Evolutionary conservation across 1,284 basidiomycete species (phyloP).

Genomic region (Malassezia caprae): DNA sequence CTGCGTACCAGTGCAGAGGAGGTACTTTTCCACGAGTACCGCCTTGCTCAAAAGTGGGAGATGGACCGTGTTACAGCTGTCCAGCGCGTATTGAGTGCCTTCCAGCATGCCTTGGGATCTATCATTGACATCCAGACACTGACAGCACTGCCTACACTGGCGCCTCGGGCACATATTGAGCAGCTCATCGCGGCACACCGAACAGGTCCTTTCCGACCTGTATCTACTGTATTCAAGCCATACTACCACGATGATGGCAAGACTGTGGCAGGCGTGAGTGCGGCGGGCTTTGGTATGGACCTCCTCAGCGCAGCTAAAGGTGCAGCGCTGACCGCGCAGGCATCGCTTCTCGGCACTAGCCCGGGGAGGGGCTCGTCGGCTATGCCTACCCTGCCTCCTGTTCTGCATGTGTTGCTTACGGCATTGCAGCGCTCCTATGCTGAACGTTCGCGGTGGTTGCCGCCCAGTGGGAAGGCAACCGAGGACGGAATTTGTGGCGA

Average conservation of each 20-base stretch:
- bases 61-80: constrained; percentile 34
- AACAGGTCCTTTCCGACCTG: constrained; percentile 40
- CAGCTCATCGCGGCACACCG: constrained; percentile 26
- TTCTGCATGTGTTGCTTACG: constrained; percentile 61
- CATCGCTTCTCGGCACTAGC: neutral
- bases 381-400: constrained; percentile 57
- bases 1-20: constrained; percentile 36
- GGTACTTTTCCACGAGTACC: constrained; percentile 36
- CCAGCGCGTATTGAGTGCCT: constrained; percentile 28
- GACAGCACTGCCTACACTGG: neutral
- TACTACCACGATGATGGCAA: constrained; percentile 45
- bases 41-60: constrained; percentile 36
- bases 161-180: constrained; percentile 16
- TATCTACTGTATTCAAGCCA: constrained; percentile 35
- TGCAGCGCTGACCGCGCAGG: constrained; percentile 25
- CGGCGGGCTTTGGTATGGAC: constrained; percentile 42
- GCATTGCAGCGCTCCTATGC: constrained; percentile 61
- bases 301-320: constrained; percentile 25
- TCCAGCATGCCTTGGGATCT: constrained; percentile 14
- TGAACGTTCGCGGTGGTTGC: constrained; percentile 50
- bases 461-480: constrained; percentile 1
- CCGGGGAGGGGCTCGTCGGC: constrained; percentile 1
- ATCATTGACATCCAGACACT: neutral
- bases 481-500: constrained; percentile 52
- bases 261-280: constrained; percentile 21